phyloP scores from a whole-genome alignment of 1,284 basidiomycete genomes.

The Agaricales sp. region DNA sequence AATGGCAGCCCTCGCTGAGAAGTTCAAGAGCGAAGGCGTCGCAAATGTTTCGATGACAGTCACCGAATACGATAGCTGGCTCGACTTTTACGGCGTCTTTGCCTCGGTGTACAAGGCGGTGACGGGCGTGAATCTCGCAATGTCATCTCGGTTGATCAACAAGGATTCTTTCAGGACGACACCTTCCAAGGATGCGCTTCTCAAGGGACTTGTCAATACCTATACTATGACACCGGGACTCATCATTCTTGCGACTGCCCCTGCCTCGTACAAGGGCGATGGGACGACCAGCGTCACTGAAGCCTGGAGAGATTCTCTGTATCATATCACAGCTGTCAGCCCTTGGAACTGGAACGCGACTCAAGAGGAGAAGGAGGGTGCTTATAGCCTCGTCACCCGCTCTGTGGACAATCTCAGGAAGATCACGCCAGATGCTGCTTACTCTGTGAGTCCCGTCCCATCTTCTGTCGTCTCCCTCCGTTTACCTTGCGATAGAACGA shows the following conservation, averaged over 20 bases:
- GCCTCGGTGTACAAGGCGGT: slow-evolving; percentile 18
- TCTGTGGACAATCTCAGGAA: slow-evolving; percentile 29
- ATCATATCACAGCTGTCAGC: slow-evolving; percentile 31
- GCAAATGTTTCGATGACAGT: slow-evolving; percentile 22
- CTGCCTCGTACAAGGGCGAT: slow-evolving; percentile 18
- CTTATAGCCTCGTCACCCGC: slow-evolving; percentile 24
- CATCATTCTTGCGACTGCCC: slow-evolving; percentile 29
- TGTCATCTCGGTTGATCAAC: not conserved
- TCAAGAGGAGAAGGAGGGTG: slow-evolving; percentile 20
- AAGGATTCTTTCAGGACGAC: not conserved
- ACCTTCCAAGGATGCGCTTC: not conserved
- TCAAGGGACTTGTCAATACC: slow-evolving; percentile 10
- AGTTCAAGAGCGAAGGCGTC: slow-evolving; percentile 20
- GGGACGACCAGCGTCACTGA: slow-evolving; percentile 35
- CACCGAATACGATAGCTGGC: slow-evolving; percentile 18
- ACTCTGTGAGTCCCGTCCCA: slow-evolving; percentile 26
- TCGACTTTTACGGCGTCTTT: slow-evolving; percentile 13
- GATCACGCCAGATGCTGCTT: slow-evolving; percentile 39
- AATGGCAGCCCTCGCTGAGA: slow-evolving; percentile 18
- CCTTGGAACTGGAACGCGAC: slow-evolving; percentile 33
- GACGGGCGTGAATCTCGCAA: slow-evolving; percentile 4
- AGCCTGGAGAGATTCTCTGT: slow-evolving; percentile 34
- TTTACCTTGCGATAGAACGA: slow-evolving; percentile 32
- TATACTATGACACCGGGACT: slow-evolving; percentile 29
- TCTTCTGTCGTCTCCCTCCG: not conserved